These are phyloP conservation scores for Rosa chinensis DNA, from an alignment of 306 rosid genomes.

Conservation along the genomic window DNA sequence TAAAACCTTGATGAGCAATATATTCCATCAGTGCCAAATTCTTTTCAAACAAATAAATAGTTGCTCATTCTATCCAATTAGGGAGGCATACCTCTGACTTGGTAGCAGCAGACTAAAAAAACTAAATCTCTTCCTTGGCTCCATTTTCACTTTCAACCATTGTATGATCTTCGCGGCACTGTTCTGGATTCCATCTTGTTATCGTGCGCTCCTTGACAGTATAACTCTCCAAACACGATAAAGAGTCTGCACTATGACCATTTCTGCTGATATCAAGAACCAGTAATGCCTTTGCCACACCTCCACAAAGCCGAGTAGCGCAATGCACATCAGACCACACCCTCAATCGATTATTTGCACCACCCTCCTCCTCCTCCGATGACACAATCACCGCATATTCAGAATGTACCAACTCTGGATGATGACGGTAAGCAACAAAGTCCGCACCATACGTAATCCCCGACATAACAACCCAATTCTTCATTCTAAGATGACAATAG, in stretches of 20 bases:
- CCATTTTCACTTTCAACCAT: neutral
- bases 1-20: neutral
- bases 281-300: neutral
- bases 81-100: neutral
- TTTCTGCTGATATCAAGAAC: neutral
- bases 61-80: neutral
- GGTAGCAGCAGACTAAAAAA: neutral
- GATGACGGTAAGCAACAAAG: constrained; percentile 1
- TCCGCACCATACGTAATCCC: neutral
- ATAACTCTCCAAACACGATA: neutral
- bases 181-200: constrained; percentile 11
- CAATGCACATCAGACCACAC: constrained; percentile 8
- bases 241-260: neutral
- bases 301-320: constrained; percentile 10
- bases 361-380: neutral
- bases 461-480: neutral
- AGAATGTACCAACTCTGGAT: neutral
- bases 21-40: neutral
- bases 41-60: neutral
- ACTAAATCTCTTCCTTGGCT: neutral
- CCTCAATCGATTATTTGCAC: neutral
- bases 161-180: neutral
- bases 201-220: neutral
- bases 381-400: neutral
- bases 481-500: neutral